Evolutionary conservation across 805 yeast species (phyloP), one percentile per base, ranked within the genome.

Genomic region (Candida xyloterini): DNA sequence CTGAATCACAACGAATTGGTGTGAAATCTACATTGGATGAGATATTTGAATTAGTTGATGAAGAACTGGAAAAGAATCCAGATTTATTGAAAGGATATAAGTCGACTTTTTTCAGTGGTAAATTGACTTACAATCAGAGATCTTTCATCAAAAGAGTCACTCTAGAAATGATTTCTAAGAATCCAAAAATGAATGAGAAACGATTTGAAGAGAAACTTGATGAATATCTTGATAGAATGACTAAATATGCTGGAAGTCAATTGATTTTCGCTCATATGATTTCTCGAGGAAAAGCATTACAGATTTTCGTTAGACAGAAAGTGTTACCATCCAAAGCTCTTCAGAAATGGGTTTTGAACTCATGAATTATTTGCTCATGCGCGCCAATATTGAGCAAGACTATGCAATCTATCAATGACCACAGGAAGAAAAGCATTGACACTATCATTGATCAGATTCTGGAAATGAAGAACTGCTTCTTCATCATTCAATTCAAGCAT

Each of bases 361-460:
- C 41, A 7, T 26, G 14, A n/a, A 22, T 22, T 29, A 15, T 18
- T 20, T 27, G 20, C n/a, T 30, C 22, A 91, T 0, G 97, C 89
- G 45, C 99, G 69, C 99, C 99, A 95, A 58, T 93, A 93, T 58
- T 93, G 99, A 0, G 99, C 97, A 58, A 93, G 72, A 63, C 91
- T 88, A 61, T 93, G 99, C 37, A 93, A 66, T 48, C 96, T 78
- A 57, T 93, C 99, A 39, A 93, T 93, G 13, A 95, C 96, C 57
- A 90, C 90, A 0, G 99, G 98, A 43, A 91, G 62, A 43, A 93
- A 76, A 0, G 99, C 98, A 57, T 79, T 86, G 13, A 93, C 97
- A 65, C 96, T 86, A 53, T 87, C 96, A 54, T 88, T 91, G 53
- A 93, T 95, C 57, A 93, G 73, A 47, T 81, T 87, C 57, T 93